Conservation (phyloP, 495 filamentous ascomycete species). For the Penicillium odoratum region DNA sequence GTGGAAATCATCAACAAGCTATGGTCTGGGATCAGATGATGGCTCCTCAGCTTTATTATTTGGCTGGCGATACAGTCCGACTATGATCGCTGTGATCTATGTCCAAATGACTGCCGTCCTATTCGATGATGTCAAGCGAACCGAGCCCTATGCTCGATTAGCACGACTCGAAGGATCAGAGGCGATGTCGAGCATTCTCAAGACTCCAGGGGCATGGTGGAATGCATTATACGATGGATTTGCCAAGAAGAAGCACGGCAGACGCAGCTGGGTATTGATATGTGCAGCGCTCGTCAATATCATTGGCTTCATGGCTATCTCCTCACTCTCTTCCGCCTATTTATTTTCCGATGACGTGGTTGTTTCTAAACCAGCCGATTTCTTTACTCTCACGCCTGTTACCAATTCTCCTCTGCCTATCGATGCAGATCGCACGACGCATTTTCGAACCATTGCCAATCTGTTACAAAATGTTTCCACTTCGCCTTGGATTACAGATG, state of each 20-base stretch:
- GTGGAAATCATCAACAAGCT: conserved; percentile 23
- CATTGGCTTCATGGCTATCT: conserved; percentile 33
- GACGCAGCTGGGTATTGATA: conserved; percentile 29
- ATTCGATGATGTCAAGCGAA: conserved; percentile 33
- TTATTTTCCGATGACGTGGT: conserved; percentile 24
- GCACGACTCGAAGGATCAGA: conserved; percentile 27
- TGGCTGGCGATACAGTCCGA: conserved; percentile 35
- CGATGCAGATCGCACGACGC: conserved; percentile 20
- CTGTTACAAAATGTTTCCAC: conserved; percentile 37
- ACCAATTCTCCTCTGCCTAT: conserved; percentile 16
- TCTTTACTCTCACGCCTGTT: conserved; percentile 18
- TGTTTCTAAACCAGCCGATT: conserved; percentile 21
- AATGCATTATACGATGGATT: conserved; percentile 25
- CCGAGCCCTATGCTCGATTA: conserved; percentile 35
- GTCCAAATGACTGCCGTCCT: conserved; percentile 28
- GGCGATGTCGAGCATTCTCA: conserved; percentile 25
- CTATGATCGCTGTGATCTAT: conserved; percentile 34
- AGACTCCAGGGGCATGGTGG: conserved; percentile 30
- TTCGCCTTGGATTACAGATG: conserved; percentile 40
- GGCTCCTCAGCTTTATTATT: conserved; percentile 30
- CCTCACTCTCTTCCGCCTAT: conserved; percentile 35
- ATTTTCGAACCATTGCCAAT: conserved; percentile 35
- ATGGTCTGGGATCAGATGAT: conserved; percentile 31
- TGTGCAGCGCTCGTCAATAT: conserved; percentile 32
- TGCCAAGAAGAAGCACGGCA: conserved; percentile 21